Base-by-base conservation (phyloP, 2,329 filamentous ascomycete species). In the Xylaria sp. region DNA sequence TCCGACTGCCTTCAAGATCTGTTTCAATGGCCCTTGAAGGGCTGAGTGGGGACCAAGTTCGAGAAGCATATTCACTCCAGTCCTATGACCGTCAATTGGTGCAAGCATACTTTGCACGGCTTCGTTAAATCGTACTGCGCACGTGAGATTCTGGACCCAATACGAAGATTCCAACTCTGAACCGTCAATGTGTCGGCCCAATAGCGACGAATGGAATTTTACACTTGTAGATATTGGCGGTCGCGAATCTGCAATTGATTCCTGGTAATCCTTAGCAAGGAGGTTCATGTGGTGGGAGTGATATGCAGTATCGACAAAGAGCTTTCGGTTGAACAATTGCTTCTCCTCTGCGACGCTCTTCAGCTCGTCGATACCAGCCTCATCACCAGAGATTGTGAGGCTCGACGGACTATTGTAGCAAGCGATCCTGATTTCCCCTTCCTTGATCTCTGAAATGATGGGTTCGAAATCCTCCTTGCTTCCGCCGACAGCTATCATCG, bases 401-500 rank as follows among this genome's bases (percentile, higher is more conserved):
- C 82, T 87, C 0, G 79, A 78, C 0, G 86, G 86, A 23, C 84
- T 86, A 78, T 89, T 89, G 71, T 84, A 82, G 71, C 86, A 87
- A 15, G 81, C 82, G 70, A 83, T 79, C 55, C 76, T 76, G 39
- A 79, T 80, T 54, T 79, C 73, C n/a, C 77, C 80, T 18, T 76
- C 74, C 25, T 75, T 74, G 18, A 82, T 73, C 3, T 72, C 67
- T 2, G 80, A 76, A 54, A 85, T 80, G 5, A 82, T 75, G 0
- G 78, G 77, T 69, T 81, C 81, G 13, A 82, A 80, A 50, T 83
- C 82, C 69, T 81, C 80, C 25, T 82, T 80, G 48, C 79, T 82
- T 1, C 81, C 80, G 1, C 85, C 87, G 2, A 88, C 85, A 0
- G 87, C 87, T 75, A 88, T 81, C 88, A 89, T 89, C 8, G 82